These are phyloP conservation scores for Colletotrichum sp. DNA, from an alignment of 2,329 filamentous ascomycete species.

Conservation along the genomic window DNA sequence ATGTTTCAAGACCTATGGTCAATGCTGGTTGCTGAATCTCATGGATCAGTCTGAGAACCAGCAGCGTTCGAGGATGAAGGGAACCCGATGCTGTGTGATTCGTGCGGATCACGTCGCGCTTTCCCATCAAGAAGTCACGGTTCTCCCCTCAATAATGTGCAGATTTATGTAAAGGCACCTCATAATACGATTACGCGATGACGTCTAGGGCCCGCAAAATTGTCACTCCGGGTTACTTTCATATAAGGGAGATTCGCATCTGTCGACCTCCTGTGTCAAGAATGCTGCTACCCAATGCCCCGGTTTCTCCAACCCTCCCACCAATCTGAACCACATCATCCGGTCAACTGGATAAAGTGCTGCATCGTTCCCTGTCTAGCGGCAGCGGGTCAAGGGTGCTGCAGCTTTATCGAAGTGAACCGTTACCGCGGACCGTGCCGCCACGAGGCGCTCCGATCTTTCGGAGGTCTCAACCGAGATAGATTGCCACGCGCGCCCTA, in stretches of 20 bases:
- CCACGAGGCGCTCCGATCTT: neutral
- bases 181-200: slow-evolving; percentile 2
- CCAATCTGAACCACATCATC: neutral
- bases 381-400: neutral
- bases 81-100: neutral
- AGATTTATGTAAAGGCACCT: neutral
- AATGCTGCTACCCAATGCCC: neutral
- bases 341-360: neutral
- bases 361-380: slow-evolving; percentile 17
- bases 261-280: neutral
- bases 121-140: neutral
- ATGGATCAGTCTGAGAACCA: neutral
- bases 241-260: neutral
- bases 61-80: neutral
- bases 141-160: neutral
- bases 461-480: neutral
- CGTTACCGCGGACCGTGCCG: slow-evolving; percentile 9
- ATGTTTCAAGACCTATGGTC: neutral
- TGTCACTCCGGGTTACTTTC: neutral
- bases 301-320: neutral
- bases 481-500: neutral
- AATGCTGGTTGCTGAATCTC: neutral
- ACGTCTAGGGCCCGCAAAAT: neutral
- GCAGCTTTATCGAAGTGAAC: neutral
- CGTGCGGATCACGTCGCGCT: neutral